A percentile compares a stretch with the other conserved stretches of the same genome.
These are phyloP conservation scores for Alternaria novae-zelandiae DNA, from an alignment of 2,329 filamentous ascomycete genomes.

Conservation along the genomic window DNA sequence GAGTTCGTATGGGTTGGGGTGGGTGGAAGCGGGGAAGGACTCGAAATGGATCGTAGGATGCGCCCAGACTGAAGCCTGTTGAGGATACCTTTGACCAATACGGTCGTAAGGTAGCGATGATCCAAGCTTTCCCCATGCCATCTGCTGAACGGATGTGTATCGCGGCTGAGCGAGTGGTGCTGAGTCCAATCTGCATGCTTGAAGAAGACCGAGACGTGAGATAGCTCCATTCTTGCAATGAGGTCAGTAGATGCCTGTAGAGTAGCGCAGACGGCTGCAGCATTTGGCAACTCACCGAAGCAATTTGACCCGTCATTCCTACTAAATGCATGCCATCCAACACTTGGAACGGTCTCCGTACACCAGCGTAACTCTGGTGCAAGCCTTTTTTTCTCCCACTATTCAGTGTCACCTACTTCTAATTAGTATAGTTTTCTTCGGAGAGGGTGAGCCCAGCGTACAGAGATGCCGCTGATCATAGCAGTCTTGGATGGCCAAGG, in stretches of 20 bases:
- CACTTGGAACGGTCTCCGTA: neutral
- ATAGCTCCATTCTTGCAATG: conserved; percentile 13
- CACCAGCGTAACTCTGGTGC: neutral
- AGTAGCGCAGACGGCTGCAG: neutral
- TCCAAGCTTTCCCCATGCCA: conserved; percentile 5
- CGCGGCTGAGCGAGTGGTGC: neutral
- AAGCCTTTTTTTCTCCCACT: neutral
- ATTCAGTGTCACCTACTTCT: conserved; percentile 1
- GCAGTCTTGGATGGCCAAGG: neutral
- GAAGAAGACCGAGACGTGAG: conserved; percentile 16
- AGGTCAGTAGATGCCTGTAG: neutral
- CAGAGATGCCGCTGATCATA: neutral
- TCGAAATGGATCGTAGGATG: neutral
- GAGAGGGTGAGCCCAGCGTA: neutral
- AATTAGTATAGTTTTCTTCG: neutral
- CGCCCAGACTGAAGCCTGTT: conserved; percentile 1
- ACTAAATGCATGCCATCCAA: conserved; percentile 13
- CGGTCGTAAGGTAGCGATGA: neutral
- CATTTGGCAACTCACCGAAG: conserved; percentile 3
- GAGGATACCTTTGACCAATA: neutral
- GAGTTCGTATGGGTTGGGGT: neutral
- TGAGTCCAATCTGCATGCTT: conserved; percentile 4
- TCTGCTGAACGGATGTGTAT: neutral
- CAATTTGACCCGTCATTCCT: conserved; percentile 13
- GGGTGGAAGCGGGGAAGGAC: neutral